Evolutionary conservation across 805 yeast genomes (phyloP).

Genomic region (Cyberlindnera meyerae): DNA sequence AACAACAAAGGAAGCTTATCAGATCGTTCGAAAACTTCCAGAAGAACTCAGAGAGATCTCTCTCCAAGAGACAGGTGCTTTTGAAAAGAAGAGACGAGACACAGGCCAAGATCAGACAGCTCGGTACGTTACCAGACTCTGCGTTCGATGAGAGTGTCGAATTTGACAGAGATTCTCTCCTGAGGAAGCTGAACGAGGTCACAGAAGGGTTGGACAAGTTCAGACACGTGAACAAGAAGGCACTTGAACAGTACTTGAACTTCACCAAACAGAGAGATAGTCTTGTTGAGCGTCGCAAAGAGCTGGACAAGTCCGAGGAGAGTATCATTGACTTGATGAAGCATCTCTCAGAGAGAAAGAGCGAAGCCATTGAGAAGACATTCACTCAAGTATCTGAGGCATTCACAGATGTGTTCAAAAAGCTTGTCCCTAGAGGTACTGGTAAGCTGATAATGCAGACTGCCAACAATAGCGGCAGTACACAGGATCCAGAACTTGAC

Average conservation of each 20-base stretch:
- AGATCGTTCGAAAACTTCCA: slow-evolving; percentile 56
- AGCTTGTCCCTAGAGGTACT: slow-evolving; percentile 76
- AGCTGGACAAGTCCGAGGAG: slow-evolving; percentile 61
- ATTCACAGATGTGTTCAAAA: slow-evolving; percentile 70
- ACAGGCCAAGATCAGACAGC: slow-evolving; percentile 65
- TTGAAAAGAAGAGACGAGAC: slow-evolving; percentile 63
- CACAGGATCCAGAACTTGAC: slow-evolving; percentile 19
- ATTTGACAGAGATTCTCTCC: slow-evolving; percentile 43
- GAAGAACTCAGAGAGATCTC: slow-evolving; percentile 57
- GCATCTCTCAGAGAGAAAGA: slow-evolving; percentile 71
- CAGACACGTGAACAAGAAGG: slow-evolving; percentile 82
- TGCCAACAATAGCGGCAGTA: slow-evolving; percentile 9
- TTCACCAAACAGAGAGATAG: slow-evolving; percentile 72
- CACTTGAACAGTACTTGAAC: slow-evolving; percentile 73
- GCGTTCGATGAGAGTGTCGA: slow-evolving; percentile 42
- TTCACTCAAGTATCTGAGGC: slow-evolving; percentile 71
- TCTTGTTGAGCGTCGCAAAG: slow-evolving; percentile 58
- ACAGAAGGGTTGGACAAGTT: slow-evolving; percentile 56
- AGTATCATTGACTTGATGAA: slow-evolving; percentile 70
- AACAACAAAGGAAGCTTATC: slow-evolving; percentile 49
- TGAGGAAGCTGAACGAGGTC: slow-evolving; percentile 47
- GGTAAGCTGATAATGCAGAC: slow-evolving; percentile 68
- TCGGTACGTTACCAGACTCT: slow-evolving; percentile 89
- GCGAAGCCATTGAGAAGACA: slow-evolving; percentile 74
- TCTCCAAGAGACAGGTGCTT: slow-evolving; percentile 58